Evolutionary conservation across 768 basidiomycete species (phyloP).

Genomic region (Gloeopeniophorella convolvens): DNA sequence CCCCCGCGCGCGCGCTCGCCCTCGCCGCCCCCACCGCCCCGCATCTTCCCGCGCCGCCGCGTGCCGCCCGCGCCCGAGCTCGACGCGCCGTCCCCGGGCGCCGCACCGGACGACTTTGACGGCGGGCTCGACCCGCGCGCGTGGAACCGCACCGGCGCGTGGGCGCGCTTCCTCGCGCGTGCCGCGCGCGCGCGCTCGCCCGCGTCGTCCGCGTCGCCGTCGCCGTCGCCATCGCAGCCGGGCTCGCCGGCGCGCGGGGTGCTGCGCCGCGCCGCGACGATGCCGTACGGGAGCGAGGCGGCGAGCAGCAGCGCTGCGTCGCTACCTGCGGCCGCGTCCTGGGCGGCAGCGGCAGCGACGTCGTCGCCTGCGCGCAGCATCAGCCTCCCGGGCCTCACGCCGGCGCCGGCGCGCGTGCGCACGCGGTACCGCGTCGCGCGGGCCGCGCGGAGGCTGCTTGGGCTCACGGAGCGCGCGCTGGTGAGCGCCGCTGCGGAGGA

Average conservation of each 20-base stretch:
- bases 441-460: conserved; percentile 22
- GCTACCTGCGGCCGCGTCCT: neutral
- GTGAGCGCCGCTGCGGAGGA: conserved; percentile 24
- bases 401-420: conserved; percentile 24
- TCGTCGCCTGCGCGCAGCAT: conserved; percentile 16
- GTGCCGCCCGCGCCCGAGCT: neutral
- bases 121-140: conserved; percentile 22
- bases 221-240: no score
- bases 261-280: conserved; percentile 1
- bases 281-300: neutral
- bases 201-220: conserved; percentile 17
- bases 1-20: neutral
- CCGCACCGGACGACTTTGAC: conserved; percentile 17
- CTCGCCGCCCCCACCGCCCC: neutral
- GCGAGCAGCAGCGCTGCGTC: conserved; percentile 1
- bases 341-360: neutral
- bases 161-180: conserved; percentile 25
- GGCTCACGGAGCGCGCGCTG: conserved; percentile 24
- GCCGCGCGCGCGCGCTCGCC: conserved; percentile 16
- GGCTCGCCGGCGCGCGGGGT: neutral
- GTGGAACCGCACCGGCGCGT: conserved; percentile 27
- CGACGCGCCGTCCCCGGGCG: neutral
- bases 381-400: conserved; percentile 15
- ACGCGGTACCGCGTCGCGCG: conserved; percentile 26
- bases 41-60: conserved; percentile 12